These are phyloP conservation scores for Plasmodium yoelii DNA, from an alignment of 169 alveolate species.

Conservation along the genomic window DNA sequence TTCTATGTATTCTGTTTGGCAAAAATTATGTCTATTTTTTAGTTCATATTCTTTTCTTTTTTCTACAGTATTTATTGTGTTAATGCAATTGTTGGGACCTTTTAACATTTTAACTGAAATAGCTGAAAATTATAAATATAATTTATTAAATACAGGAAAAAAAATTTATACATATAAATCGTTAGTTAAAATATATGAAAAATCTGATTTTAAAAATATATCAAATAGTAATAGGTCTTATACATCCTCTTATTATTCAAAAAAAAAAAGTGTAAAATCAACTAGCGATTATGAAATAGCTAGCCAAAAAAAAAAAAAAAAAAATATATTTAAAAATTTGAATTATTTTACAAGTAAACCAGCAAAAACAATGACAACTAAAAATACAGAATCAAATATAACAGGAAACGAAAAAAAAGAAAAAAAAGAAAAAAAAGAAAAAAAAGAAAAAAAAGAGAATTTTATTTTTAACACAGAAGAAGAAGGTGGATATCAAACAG, in stretches of 20 bases:
- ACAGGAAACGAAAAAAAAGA: not conserved
- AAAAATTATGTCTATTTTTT: conserved; percentile 64
- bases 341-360: not conserved
- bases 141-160: conserved; percentile 1
- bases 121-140: not conserved
- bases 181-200: conserved; percentile 43
- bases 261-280: not conserved
- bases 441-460: not conserved
- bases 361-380: no score
- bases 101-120: conserved; percentile 34
- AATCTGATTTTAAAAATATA: conserved; percentile 1
- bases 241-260: conserved; percentile 9
- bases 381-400: not conserved
- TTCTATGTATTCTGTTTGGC: conserved; percentile 58
- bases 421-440: conserved; percentile 5
- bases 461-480: not conserved
- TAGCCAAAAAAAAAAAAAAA: not conserved
- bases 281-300: not conserved
- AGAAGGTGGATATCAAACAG: not conserved
- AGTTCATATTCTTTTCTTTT: conserved; percentile 69
- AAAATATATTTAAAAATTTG: not conserved
- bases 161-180: conserved; percentile 57
- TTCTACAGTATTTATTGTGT: conserved; percentile 55
- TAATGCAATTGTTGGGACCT: conserved; percentile 71
- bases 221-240: not conserved